Percentiles rank a stretch among this genome's conserved stretches.
Evolutionary conservation across 352 stramenopile genomes (phyloP).

Genomic region (Globisporangium acanthophoron): DNA sequence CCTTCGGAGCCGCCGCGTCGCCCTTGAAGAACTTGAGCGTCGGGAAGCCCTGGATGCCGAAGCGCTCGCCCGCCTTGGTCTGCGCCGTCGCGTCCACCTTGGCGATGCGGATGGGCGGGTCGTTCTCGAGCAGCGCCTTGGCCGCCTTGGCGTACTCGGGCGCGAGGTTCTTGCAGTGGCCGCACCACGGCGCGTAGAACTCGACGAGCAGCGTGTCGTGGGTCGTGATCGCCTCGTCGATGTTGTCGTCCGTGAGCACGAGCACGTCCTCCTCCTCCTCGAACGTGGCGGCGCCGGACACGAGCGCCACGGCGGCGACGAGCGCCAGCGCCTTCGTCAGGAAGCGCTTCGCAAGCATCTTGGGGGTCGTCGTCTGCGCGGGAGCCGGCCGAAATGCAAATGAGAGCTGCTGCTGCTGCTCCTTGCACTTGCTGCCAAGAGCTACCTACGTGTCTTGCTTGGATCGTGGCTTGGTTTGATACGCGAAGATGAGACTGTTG

Average conservation of each 20-base stretch:
- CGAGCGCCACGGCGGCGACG: constrained; percentile 41
- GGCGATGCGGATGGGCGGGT: constrained; percentile 72
- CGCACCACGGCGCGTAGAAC: constrained; percentile 95
- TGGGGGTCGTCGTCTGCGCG: not conserved
- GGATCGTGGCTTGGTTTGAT: not conserved
- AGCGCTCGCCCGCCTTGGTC: constrained; percentile 77
- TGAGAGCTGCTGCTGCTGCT: not conserved
- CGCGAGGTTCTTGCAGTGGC: constrained; percentile 92
- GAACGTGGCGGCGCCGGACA: constrained; percentile 41
- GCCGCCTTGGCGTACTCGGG: constrained; percentile 88
- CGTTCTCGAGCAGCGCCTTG: constrained; percentile 68
- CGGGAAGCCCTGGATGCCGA: constrained; percentile 83
- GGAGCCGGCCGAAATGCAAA: constrained; percentile 2
- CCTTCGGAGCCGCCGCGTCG: constrained; percentile 73
- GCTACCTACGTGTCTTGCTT: not conserved
- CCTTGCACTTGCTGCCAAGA: not conserved
- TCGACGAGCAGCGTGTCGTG: constrained; percentile 91
- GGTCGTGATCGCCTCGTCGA: constrained; percentile 79
- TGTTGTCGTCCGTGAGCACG: constrained; percentile 89
- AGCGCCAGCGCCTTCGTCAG: constrained; percentile 34
- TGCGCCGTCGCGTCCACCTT: constrained; percentile 87
- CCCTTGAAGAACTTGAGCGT: constrained; percentile 93
- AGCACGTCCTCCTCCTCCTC: constrained; percentile 90
- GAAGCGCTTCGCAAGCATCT: constrained; percentile 62
- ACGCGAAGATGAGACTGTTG: not conserved